Base-by-base conservation (phyloP, 768 basidiomycete species). In the Leccinum uliginosum region DNA sequence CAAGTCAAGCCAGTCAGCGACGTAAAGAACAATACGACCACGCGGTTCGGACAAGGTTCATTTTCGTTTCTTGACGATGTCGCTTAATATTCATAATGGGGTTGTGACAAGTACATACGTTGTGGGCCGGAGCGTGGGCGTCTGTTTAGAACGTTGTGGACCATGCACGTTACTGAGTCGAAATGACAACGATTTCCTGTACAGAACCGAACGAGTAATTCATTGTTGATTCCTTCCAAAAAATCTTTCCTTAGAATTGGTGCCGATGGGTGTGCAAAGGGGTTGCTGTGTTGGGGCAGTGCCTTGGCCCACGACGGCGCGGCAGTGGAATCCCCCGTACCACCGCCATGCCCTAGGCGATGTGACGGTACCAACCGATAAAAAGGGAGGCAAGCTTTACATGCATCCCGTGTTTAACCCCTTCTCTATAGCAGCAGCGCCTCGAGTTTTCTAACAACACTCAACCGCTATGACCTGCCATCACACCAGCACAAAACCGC, bases 1-100 rank as follows among this genome's bases (percentile, higher is more conserved):
- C 61, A 59, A 15, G 51, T 11, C 15, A 58, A 61, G 11, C 24
- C 54, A n/a, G 40, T 51, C 15, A 26, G 54, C 19, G 65, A 72
- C 58, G 73, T 66, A 53, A 50, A 48, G 45, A 71, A 59, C 48
- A 66, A 62, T 30, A 65, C 23, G 21, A 45, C 48, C 40, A 32
- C 29, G 2, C 53, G 51, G 7, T 45, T 43, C 21, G 59, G 54
- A 66, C 62, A 55, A 17, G 58, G 57, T 56, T 62, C 59, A 68
- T 85, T 78, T 57, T 70, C 75, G 8, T 51, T 84, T 62, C 63
- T 85, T 4, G 72, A 76, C 57, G 62, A 75, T 15, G 70, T 72
- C 40, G 73, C 66, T 29, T 79, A 59, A 71, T 51, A 40, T 29
- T 10, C 10, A 29, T 30, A 47, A 11, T 51, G 51, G 48, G 21